Evolutionary conservation across 495 filamentous ascomycete genomes (phyloP), one percentile per base, ranked within the genome.

Genomic region (Tuber aestivum): DNA sequence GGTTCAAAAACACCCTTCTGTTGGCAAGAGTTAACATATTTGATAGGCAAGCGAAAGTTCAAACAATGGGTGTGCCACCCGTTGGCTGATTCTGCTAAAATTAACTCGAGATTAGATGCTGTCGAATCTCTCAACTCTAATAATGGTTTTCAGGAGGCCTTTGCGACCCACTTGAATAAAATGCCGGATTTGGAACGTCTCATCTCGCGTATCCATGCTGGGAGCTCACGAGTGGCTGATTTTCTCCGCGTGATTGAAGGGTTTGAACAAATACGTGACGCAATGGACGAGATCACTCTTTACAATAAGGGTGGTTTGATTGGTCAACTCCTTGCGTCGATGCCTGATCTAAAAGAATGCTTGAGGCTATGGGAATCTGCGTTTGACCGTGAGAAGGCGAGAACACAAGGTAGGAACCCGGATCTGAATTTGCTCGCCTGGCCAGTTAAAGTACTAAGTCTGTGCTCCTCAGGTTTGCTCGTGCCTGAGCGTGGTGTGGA

Each of bases 11-110:
- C 18, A 18, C 5, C 56, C 9, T 35, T 35, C 12, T 2, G 56
- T 5, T 72, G 27, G 23, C 6, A 9, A 41, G 23, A 71, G 35
- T 9, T 71, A 71, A 44, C 23, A 27, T 44, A 41, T 14, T 20
- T 71, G 35, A 14, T 71, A 44, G 42, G 81, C 7, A 99, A 99
- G 86, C 91, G 96, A 7, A 92, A 95, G 85, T 94, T 98, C 84
- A 91, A 94, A 56, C 94, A 97, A 84, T 99, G 96, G 96, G 92
- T 98, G 4, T 98, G 95, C 85, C 96, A 98, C 80, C 96, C 96
- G 0, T 87, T 99, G 42, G 92, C 93, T 76, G 92, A 97, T 85
- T 88, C 92, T 32, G 84, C 87, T 35, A 92, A 90, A 84, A 97
- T 98, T 86, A 96, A 98, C 82, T 93, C 95, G 71, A 87, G 96